Evolutionary conservation across 768 basidiomycete species (phyloP), one percentile per base, ranked within the genome.

Genomic region (Leccinellum luteum): DNA sequence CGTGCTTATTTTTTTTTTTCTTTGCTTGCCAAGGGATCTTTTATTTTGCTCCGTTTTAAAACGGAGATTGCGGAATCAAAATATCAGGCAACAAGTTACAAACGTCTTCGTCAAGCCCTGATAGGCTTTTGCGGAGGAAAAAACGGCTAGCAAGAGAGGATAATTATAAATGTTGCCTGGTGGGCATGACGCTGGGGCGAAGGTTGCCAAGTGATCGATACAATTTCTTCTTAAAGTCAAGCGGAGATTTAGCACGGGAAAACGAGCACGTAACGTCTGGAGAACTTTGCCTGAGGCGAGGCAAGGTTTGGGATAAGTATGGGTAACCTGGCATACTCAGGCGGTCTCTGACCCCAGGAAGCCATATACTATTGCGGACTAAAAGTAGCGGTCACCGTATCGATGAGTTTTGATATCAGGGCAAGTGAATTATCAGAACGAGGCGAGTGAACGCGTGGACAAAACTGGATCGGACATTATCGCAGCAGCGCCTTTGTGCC

Each of bases 21-120:
- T 58, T 41, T 41, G 9, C 17, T 17, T 38, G 35, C n/a, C 38
- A n/a, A 9, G 35, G n/a, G 17, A 41, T 41, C 38, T 41, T n/a
- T n/a, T 41, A 31, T 31, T 9, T 31, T 41, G 9, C n/a, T 41
- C 57, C 55, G 57, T 58, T 62, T 27, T 52, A 58, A 54, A 52
- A 64, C 71, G 71, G 71, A 74, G 71, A 72, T 72, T 72, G 68
- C 71, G 71, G 71, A 66, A 69, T 60, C 67, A 28, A 60, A 23
- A 54, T 56, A 44, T 51, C 60, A 62, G 68, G 70, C 70, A 69
- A 59, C 72, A 28, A 68, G 64, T 59, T 28, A 57, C 48, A 34
- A 35, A 30, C 35, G 15, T 52, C 50, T 60, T 61, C 60, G 64
- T 61, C 61, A 59, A 56, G 54, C 61, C 58, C 51, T 71, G 71